Evolutionary conservation across 177 flowering plant genomes (phyloP).

Genomic region (Telopea speciosissima): DNA sequence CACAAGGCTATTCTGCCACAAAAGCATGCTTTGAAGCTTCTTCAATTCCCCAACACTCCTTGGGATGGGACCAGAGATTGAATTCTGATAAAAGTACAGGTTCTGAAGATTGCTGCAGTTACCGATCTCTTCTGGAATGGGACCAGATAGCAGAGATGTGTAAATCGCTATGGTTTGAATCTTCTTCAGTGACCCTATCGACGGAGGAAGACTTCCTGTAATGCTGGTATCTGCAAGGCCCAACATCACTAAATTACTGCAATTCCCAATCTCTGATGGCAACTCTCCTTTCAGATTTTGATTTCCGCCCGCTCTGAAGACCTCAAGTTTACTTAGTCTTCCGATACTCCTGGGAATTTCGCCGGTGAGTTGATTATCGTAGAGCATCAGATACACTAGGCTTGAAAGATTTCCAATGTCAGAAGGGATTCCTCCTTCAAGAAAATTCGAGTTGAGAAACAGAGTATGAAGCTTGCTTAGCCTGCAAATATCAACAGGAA

Average conservation of each 20-base stretch:
- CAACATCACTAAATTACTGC: constrained; percentile 44
- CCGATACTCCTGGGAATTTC: constrained; percentile 62
- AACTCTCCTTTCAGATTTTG: constrained; percentile 63
- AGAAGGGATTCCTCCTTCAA: constrained; percentile 52
- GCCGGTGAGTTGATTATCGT: constrained; percentile 60
- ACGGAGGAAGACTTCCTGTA: constrained; percentile 56
- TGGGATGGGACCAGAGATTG: constrained; percentile 64
- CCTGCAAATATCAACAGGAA: constrained; percentile 58
- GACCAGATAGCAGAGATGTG: constrained; percentile 49
- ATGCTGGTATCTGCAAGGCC: constrained; percentile 80
- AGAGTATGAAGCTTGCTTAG: constrained; percentile 44
- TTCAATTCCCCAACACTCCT: constrained; percentile 40
- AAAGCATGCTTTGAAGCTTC: constrained; percentile 50
- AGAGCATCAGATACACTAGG: constrained; percentile 40
- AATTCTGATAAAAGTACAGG: constrained; percentile 65
- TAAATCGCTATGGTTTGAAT: constrained; percentile 69
- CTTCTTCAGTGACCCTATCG: constrained; percentile 54
- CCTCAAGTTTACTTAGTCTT: constrained; percentile 34
- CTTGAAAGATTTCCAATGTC: constrained; percentile 54
- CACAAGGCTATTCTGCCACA: constrained; percentile 78
- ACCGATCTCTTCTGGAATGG: constrained; percentile 71
- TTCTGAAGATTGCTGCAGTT: constrained; percentile 63
- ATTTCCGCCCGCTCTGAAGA: constrained; percentile 71
- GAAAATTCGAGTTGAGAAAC: constrained; percentile 44
- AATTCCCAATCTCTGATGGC: constrained; percentile 71